Conservation (phyloP, 2,329 filamentous ascomycete species). For the Verticillium dahliae region DNA sequence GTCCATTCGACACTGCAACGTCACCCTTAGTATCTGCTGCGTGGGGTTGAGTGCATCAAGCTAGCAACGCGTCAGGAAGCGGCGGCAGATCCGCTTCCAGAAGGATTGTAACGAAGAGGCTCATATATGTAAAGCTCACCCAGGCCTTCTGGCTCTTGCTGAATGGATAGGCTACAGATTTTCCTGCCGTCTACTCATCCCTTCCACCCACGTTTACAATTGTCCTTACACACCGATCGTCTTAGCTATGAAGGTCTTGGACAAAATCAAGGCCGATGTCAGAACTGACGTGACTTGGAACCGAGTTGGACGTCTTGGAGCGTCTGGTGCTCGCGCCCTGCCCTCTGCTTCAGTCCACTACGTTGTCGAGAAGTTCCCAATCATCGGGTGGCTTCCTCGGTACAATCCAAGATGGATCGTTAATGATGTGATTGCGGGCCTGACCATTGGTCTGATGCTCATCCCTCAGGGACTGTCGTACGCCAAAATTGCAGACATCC, state of each 20-base stretch:
- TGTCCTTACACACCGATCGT: background rate
- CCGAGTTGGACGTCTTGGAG: constrained; percentile 21
- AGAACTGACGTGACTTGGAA: constrained; percentile 30
- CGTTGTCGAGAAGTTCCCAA: constrained; percentile 52
- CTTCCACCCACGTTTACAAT: background rate
- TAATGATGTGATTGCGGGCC: constrained; percentile 55
- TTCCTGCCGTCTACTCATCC: background rate
- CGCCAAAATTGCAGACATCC: constrained; percentile 55
- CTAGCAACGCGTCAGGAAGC: background rate
- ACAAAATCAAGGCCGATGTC: constrained; percentile 22
- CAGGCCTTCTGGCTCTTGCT: background rate
- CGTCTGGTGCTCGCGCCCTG: constrained; percentile 24
- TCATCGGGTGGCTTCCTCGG: constrained; percentile 55
- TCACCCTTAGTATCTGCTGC: background rate
- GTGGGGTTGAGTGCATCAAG: background rate
- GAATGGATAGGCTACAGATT: background rate
- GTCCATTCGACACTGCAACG: background rate
- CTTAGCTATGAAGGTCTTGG: constrained; percentile 14
- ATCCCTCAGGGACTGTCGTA: constrained; percentile 58
- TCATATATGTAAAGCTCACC: background rate
- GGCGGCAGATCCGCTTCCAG: background rate
- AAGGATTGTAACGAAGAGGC: too few relatives aligned
- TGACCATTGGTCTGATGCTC: constrained; percentile 53
- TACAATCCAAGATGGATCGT: constrained; percentile 56
- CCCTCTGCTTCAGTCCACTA: constrained; percentile 50